phyloP scores from a whole-genome alignment of 805 yeast genomes.

The Wickerhamiella galacta region DNA sequence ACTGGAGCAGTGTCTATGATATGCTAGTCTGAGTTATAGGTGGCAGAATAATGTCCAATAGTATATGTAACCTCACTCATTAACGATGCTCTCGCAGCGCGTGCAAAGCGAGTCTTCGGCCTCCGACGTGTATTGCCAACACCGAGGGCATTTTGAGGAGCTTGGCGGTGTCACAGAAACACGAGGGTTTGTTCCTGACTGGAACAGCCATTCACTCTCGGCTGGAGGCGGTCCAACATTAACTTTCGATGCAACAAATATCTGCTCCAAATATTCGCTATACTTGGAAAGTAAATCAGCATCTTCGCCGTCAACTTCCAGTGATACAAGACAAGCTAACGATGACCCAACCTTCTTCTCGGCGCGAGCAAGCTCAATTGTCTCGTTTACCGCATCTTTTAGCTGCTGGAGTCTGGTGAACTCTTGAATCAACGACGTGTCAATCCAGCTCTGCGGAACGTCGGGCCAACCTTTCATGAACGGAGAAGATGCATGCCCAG shows the following conservation, averaged over 20 bases:
- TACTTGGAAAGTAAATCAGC: slow-evolving; percentile 10
- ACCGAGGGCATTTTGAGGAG: slow-evolving; percentile 67
- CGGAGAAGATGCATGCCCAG: slow-evolving; percentile 26
- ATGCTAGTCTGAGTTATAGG: no score
- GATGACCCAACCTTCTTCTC: slow-evolving; percentile 33
- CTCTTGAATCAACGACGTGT: slow-evolving; percentile 23
- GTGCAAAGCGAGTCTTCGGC: slow-evolving; percentile 39
- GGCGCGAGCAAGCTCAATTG: slow-evolving; percentile 40
- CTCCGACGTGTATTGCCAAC: slow-evolving; percentile 66
- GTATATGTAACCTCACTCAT: no score
- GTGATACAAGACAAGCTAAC: slow-evolving; percentile 36
- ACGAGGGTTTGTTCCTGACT: slow-evolving; percentile 20
- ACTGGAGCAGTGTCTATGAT: no score
- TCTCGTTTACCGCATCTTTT: slow-evolving; percentile 32
- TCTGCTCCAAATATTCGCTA: slow-evolving; percentile 35
- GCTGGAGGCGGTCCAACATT: slow-evolving; percentile 20
- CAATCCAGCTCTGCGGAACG: slow-evolving; percentile 23
- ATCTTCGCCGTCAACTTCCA: slow-evolving; percentile 16
- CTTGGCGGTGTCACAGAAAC: slow-evolving; percentile 31
- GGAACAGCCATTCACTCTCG: slow-evolving; percentile 18
- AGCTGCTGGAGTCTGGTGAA: slow-evolving; percentile 32
- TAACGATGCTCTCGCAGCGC: slow-evolving; percentile 39
- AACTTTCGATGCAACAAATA: slow-evolving; percentile 49
- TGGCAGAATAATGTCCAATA: no score
- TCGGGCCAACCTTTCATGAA: slow-evolving; percentile 30